Percentiles rank a stretch among this genome's conserved stretches.
These are phyloP conservation scores for Phalaenopsis aphrodite DNA, from an alignment of 106 monocot species.

Conservation along the genomic window DNA sequence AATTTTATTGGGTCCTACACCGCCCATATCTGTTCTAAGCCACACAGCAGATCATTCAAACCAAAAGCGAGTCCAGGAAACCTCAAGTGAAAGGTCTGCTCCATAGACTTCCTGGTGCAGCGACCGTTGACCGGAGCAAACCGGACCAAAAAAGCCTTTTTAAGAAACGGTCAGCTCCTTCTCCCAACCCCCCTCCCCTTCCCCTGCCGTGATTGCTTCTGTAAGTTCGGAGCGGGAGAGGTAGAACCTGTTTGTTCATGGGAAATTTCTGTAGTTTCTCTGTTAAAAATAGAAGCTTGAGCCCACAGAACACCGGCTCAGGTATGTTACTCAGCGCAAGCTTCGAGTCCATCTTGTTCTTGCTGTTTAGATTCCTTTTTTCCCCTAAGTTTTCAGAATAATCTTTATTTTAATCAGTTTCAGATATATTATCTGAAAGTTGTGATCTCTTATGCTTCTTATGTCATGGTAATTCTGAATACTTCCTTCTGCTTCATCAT, in stretches of 20 bases:
- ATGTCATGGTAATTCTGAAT: not conserved
- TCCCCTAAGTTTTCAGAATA: not conserved
- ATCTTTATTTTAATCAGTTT: not conserved
- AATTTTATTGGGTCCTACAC: too few relatives aligned
- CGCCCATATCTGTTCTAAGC: too few relatives aligned
- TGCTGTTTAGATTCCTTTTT: not conserved
- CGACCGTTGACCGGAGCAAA: too few relatives aligned
- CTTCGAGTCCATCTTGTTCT: not conserved
- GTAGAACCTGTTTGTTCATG: not conserved
- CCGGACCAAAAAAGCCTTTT: too few relatives aligned
- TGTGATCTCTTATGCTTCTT: not conserved
- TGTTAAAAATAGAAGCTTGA: not conserved
- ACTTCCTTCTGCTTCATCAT: not conserved
- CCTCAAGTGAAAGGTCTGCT: too few relatives aligned
- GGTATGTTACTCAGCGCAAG: not conserved
- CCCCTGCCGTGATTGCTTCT: not conserved
- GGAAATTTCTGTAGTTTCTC: slow-evolving; percentile 5
- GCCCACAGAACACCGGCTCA: not conserved
- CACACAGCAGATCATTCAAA: too few relatives aligned
- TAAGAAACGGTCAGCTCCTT: not conserved
- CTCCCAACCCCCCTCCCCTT: not conserved
- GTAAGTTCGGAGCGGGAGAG: not conserved
- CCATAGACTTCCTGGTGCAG: too few relatives aligned
- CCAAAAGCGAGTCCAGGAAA: too few relatives aligned
- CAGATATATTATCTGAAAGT: not conserved